These are phyloP conservation scores for Colletotrichum spaethianum DNA, from an alignment of 2,329 filamentous ascomycete species.

Conservation along the genomic window DNA sequence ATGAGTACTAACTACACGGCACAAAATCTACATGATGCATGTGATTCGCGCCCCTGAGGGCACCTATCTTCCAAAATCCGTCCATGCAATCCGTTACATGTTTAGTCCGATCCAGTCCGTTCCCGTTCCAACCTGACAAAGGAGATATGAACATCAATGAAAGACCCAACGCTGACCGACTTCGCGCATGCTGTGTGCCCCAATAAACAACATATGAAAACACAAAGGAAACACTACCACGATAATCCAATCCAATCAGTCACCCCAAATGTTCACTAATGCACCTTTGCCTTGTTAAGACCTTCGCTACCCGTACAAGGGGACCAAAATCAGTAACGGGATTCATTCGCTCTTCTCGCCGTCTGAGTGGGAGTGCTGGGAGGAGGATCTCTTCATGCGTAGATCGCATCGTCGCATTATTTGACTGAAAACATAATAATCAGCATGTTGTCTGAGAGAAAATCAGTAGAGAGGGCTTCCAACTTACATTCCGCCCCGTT, in stretches of 20 bases:
- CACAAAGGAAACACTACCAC: conserved; percentile 17
- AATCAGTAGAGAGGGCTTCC: background rate
- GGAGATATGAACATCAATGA: conserved; percentile 18
- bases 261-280: background rate
- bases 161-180: conserved; percentile 11
- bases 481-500: conserved; percentile 41
- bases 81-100: conserved; percentile 39
- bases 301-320: conserved; percentile 5
- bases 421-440: conserved; percentile 25
- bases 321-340: background rate
- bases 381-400: conserved; percentile 31
- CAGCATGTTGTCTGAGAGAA: conserved; percentile 13
- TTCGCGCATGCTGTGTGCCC: conserved; percentile 5
- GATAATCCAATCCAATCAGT: background rate
- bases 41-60: conserved; percentile 30
- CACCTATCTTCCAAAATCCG: conserved; percentile 28
- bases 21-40: conserved; percentile 40
- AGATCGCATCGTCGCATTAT: conserved; percentile 41
- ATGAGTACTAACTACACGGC: conserved; percentile 22
- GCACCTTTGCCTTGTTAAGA: background rate
- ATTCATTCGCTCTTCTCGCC: conserved; percentile 36
- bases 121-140: conserved; percentile 21
- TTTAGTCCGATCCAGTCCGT: conserved; percentile 21
- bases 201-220: conserved; percentile 5
- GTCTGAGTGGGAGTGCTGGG: conserved; percentile 31